Conservation (phyloP, 371 early-diverging fungal genomes). For the Zychaea mexicana region DNA sequence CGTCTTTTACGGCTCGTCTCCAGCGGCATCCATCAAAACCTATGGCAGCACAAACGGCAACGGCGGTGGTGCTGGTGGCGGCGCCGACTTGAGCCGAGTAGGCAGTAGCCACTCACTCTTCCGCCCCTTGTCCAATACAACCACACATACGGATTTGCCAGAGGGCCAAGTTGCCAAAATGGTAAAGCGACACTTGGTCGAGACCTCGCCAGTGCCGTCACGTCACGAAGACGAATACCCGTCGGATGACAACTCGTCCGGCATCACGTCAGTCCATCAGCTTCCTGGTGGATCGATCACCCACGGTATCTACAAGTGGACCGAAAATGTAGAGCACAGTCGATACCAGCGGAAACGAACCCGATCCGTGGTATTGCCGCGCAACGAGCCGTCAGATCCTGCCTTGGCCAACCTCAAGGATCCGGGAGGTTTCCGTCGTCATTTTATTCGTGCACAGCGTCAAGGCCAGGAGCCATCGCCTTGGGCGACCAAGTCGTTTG, state of each 20-base stretch:
- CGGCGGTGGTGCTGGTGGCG: background rate
- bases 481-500: slow-evolving; percentile 83
- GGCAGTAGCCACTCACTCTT: slow-evolving; percentile 10
- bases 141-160: slow-evolving; percentile 31
- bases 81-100: slow-evolving; percentile 5
- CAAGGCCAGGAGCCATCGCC: slow-evolving; percentile 66
- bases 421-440: slow-evolving; percentile 92
- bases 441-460: slow-evolving; percentile 77
- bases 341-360: slow-evolving; percentile 41
- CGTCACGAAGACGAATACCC: slow-evolving; percentile 7
- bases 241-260: slow-evolving; percentile 9
- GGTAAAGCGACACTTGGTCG: slow-evolving; percentile 46
- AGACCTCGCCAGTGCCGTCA: slow-evolving; percentile 30
- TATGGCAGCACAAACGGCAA: slow-evolving; percentile 23
- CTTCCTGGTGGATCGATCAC: slow-evolving; percentile 53
- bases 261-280: slow-evolving; percentile 34
- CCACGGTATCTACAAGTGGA: slow-evolving; percentile 65
- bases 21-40: slow-evolving; percentile 20
- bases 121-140: slow-evolving; percentile 25
- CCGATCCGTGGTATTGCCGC: slow-evolving; percentile 30
- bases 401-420: slow-evolving; percentile 41
- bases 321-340: slow-evolving; percentile 37
- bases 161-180: slow-evolving; percentile 47
- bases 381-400: slow-evolving; percentile 36
- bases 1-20: slow-evolving; percentile 33